Evolutionary conservation across 495 filamentous ascomycete genomes (phyloP).

Genomic region (Xylaria flabelliformis): DNA sequence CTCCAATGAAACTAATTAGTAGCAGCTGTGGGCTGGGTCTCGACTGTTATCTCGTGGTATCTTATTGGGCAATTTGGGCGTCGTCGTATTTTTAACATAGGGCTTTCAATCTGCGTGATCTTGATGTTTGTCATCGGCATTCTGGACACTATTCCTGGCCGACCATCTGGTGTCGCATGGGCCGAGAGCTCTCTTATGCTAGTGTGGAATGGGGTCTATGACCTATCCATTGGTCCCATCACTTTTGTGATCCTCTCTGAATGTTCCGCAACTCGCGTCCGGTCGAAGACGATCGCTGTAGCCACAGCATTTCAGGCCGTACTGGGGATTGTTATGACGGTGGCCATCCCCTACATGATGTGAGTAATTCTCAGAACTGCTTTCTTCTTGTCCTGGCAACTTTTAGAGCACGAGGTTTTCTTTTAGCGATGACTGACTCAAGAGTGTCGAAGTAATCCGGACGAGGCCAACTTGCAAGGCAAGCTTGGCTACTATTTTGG

Average conservation of each 20-base stretch:
- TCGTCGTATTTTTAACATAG: slow-evolving; percentile 59
- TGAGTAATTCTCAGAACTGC: not conserved
- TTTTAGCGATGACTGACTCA: not conserved
- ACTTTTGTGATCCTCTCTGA: slow-evolving; percentile 69
- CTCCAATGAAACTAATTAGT: slow-evolving; percentile 21
- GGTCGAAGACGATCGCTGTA: slow-evolving; percentile 68
- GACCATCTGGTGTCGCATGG: slow-evolving; percentile 54
- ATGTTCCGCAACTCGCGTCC: slow-evolving; percentile 61
- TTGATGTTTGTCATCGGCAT: slow-evolving; percentile 66
- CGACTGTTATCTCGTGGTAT: slow-evolving; percentile 61
- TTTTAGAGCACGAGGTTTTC: not conserved
- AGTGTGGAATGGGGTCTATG: slow-evolving; percentile 64
- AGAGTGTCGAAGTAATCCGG: slow-evolving; percentile 52
- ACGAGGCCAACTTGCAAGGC: slow-evolving; percentile 66
- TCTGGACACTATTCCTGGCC: slow-evolving; percentile 59
- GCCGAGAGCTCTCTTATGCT: slow-evolving; percentile 61
- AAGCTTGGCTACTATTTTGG: slow-evolving; percentile 75
- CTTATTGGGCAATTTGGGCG: slow-evolving; percentile 61
- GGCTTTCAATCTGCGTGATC: slow-evolving; percentile 53
- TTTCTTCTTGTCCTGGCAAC: not conserved
- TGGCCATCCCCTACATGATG: slow-evolving; percentile 71
- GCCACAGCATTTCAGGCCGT: slow-evolving; percentile 66
- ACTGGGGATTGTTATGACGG: slow-evolving; percentile 65
- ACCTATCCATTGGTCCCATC: slow-evolving; percentile 64
- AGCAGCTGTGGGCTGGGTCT: slow-evolving; percentile 51